Percentiles rank a stretch among this genome's conserved stretches.
phyloP scores from a whole-genome alignment of 345 rosid genomes.

The Nephelium lappaceum region DNA sequence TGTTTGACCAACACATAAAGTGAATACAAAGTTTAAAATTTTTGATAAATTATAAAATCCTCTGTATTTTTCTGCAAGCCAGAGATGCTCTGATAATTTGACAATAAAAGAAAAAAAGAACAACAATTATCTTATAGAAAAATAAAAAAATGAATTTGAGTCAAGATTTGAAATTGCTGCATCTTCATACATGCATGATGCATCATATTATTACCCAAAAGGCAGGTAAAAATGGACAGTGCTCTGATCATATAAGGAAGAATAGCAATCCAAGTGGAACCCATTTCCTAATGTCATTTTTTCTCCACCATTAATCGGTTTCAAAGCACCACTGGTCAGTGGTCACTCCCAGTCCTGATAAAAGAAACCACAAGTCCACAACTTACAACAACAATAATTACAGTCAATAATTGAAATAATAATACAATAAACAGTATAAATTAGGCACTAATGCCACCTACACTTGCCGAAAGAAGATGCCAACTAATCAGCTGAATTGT shows the following conservation, averaged over 20 bases:
- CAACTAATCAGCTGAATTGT: constrained; percentile 12
- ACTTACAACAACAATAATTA: not conserved
- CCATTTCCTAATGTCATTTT: not conserved
- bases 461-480: constrained; percentile 5
- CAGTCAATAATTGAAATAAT: not conserved
- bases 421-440: not conserved
- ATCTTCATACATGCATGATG: not conserved
- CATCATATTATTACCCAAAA: not conserved
- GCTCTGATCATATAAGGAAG: not conserved
- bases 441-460: not conserved
- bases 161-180: not conserved
- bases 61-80: too few species aligned
- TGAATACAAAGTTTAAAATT: too few species aligned
- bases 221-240: not conserved
- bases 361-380: too few species aligned
- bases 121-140: not conserved
- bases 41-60: too few species aligned
- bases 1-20: too few species aligned
- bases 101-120: too few species aligned
- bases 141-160: too few species aligned
- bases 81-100: too few species aligned
- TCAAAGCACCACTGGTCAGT: not conserved
- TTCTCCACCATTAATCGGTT: not conserved
- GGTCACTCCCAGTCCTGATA: not conserved
- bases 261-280: not conserved